Percentiles rank a stretch among this genome's conserved stretches.
Evolutionary conservation across 371 early-diverging fungal genomes (phyloP).

Genomic region (Apophysomyces elegans): DNA sequence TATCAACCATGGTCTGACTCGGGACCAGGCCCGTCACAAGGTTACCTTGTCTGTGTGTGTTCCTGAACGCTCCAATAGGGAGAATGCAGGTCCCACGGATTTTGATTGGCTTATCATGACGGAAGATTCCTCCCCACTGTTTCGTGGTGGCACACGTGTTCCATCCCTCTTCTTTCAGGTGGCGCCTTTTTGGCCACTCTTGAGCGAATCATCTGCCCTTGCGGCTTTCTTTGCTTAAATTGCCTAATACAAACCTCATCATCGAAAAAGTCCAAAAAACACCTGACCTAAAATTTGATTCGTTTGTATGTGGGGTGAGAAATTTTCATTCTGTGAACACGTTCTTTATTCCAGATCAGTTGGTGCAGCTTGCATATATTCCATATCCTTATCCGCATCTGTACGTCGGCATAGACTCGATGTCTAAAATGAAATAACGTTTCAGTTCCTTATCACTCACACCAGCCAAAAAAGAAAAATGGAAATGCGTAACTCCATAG

Average conservation of each 20-base stretch:
- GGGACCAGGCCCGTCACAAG: slow-evolving; percentile 10
- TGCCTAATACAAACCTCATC: slow-evolving; percentile 4
- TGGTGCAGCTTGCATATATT: slow-evolving; percentile 19
- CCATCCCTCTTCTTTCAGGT: slow-evolving; percentile 8
- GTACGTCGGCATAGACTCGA: slow-evolving; percentile 7
- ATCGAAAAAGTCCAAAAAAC: not conserved
- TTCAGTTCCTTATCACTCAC: not conserved
- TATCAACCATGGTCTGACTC: not conserved
- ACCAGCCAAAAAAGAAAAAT: no score
- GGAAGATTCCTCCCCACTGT: slow-evolving; percentile 14
- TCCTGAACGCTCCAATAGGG: slow-evolving; percentile 5
- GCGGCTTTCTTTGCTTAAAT: slow-evolving; percentile 7
- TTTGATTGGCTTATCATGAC: slow-evolving; percentile 20
- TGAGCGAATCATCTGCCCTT: slow-evolving; percentile 11
- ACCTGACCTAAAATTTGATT: slow-evolving; percentile 8
- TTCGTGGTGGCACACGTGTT: slow-evolving; percentile 15
- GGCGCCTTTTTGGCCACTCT: slow-evolving; percentile 17
- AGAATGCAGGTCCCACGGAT: slow-evolving; percentile 11
- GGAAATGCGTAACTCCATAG: no score
- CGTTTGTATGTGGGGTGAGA: slow-evolving; percentile 11
- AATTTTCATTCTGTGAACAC: slow-evolving; percentile 10
- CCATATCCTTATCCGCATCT: slow-evolving; percentile 5
- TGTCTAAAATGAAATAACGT: not conserved
- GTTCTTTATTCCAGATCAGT: slow-evolving; percentile 38
- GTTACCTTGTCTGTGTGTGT: slow-evolving; percentile 12